Base-by-base conservation (phyloP, 1,139 yeast genomes). In the Blastobotrys raffinosifermentans region DNA sequence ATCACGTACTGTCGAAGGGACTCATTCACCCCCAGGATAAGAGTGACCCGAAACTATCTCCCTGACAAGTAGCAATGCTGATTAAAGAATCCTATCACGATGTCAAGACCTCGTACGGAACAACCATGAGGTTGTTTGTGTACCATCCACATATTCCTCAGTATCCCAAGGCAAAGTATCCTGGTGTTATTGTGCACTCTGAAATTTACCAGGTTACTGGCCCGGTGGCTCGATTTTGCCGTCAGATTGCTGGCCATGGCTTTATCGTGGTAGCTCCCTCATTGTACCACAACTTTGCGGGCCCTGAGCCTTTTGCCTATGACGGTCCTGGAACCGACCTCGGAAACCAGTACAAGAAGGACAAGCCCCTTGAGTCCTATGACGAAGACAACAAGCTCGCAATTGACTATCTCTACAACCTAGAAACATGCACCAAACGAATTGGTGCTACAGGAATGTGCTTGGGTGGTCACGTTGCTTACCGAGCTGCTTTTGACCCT, bases 361-460 rank as follows among this genome's bases (percentile, higher is more conserved):
- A 73, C 44, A 83, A 83, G 58, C 83, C 82, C 22, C 56, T 83
- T 45, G 71, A 66, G 45, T 78, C 87, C 2, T 83, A 83, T 54
- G 94, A 83, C 51, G 93, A 82, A 55, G 94, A 83, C 58, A 76
- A 72, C 51, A 67, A 62, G 34, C 62, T 82, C 44, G 69, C 85
- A 18, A 68, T 82, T 50, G 86, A 80, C 51, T 76, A 80, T 51
- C 67, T 83, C 45, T 57, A 60, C 37, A 54, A 70, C 2, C 65
- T 82, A 45, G 66, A 71, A 2, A 80, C 85, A 3, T 82, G 84
- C 56, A 79, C 74, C 46, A 91, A 91, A 31, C 73, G 70, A 44
- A 72, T 81, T 47, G 94, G 93, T 19, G 80, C 89, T 35, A 80
- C 91, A 2, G 94, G 94, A 17, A 83, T 83, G 89, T 83, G 94